Evolutionary conservation across 805 yeast genomes (phyloP), one percentile per base, ranked within the genome.

Genomic region (Myxozyma neotropica): DNA sequence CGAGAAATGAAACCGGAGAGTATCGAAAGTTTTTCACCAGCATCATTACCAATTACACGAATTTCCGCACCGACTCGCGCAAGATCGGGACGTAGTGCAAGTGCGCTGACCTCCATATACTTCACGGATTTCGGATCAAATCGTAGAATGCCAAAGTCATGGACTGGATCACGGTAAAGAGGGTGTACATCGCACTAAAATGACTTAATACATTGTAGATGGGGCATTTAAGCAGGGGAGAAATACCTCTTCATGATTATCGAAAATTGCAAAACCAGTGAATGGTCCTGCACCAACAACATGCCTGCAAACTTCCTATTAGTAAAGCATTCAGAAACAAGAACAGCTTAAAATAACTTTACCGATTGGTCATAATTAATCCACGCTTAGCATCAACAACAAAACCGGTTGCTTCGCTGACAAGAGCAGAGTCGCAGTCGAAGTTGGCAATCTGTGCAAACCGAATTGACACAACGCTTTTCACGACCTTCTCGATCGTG

Each of bases 231-330:
- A 23, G 89, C 82, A 2, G 12, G n/a, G 6, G 29, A 21, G 79
- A 83, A 33, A 89, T 51, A 89, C 88, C 74, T 91, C 97, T 73
- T 92, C 97, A 74, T 92, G 97, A 72, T 92, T 92, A 70, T 92
- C 96, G 70, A 92, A 92, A 1, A 92, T 90, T 0, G 89, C 96
- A 70, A 87, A 89, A 0, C 97, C 97, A 36, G 85, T 81, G 72
- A 92, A 91, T 1, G 97, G 97, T 17, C 97, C 96, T 0, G 97
- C 91, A 1, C 96, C 96, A 43, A 91, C 97, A 50, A 92, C 97
- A 70, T 92, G 97, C 70, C 97, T 81, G 26, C 4, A 44, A 13
- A 21, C 17, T 7, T n/a, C 12, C n/a, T 7, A 7, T 26, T 2
- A 47, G 38, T 27, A 19, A n/a, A 13, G 21, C 21, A 19, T 45